A percentile compares a stretch with the other conserved stretches of the same genome.
Evolutionary conservation across 2,329 filamentous ascomycete species (phyloP).

Genomic region (Aspergillus sp.): DNA sequence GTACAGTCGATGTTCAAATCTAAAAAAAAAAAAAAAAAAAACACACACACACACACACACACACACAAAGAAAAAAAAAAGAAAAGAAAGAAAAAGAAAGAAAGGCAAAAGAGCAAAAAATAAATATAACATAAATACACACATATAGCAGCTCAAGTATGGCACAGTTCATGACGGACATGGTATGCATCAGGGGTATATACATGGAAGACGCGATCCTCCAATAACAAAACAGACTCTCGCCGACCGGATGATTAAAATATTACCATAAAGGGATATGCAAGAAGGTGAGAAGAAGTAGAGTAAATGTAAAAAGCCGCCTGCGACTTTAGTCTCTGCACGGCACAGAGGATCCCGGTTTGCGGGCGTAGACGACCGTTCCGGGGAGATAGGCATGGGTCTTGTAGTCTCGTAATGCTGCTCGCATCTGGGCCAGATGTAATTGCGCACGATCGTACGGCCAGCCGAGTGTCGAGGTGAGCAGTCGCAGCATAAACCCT

Average conservation of each 20-base stretch:
- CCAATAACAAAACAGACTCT: not conserved
- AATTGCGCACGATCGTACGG: slow-evolving; percentile 17
- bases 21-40: not conserved
- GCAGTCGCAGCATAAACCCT: slow-evolving; percentile 17
- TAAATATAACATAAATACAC: not conserved
- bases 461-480: slow-evolving; percentile 17
- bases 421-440: slow-evolving; percentile 18
- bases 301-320: not conserved
- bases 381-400: slow-evolving; percentile 17
- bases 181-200: not conserved
- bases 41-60: too few species aligned
- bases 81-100: not conserved
- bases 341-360: slow-evolving; percentile 3
- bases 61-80: too few species aligned
- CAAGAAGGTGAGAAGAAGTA: not conserved
- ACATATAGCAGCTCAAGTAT: not conserved
- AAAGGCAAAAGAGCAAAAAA: not conserved
- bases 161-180: not conserved
- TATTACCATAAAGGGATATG: not conserved
- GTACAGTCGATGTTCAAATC: not conserved
- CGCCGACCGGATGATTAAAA: not conserved
- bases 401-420: slow-evolving; percentile 13
- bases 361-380: slow-evolving; percentile 14
- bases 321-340: not conserved
- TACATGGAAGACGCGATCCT: not conserved